Percentiles rank a stretch among this genome's conserved stretches.
Evolutionary conservation across 2,329 filamentous ascomycete species (phyloP).

Genomic region (Cladophialophora immunda): DNA sequence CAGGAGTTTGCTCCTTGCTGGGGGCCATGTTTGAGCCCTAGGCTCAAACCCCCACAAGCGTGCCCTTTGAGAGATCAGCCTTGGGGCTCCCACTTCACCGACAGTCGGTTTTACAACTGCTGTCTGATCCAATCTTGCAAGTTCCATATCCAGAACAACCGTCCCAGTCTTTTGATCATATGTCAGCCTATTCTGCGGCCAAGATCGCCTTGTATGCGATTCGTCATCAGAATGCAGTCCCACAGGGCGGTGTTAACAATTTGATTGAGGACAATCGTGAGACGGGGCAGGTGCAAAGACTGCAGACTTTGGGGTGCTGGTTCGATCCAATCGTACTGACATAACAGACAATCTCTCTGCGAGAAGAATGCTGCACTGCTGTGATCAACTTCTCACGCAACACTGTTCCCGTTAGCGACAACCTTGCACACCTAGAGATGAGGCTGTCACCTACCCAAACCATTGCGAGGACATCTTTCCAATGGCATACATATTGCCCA

Average conservation of each 20-base stretch:
- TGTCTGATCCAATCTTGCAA: background rate
- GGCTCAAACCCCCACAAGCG: background rate
- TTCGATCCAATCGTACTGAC: background rate
- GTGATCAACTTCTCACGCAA: slow-evolving; percentile 13
- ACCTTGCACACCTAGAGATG: background rate
- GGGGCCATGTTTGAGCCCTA: slow-evolving; percentile 16
- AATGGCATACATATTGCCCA: slow-evolving; percentile 95
- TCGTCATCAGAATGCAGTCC: background rate
- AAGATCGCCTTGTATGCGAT: background rate
- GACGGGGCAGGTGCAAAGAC: background rate
- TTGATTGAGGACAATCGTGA: background rate
- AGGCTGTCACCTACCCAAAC: slow-evolving; percentile 51
- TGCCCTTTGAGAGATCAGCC: background rate
- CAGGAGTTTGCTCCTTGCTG: slow-evolving; percentile 10
- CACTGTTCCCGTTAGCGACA: slow-evolving; percentile 15
- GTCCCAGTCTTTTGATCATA: background rate
- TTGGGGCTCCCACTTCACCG: background rate
- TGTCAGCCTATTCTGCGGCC: background rate
- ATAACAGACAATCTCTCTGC: background rate
- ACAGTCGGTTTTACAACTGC: background rate
- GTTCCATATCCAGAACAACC: background rate
- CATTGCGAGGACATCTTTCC: slow-evolving; percentile 88
- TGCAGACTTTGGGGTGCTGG: background rate
- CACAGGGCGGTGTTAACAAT: background rate
- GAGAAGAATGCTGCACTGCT: background rate